Conservation (phyloP, 2,329 filamentous ascomycete genomes). For the Apiospora malaysiana region DNA sequence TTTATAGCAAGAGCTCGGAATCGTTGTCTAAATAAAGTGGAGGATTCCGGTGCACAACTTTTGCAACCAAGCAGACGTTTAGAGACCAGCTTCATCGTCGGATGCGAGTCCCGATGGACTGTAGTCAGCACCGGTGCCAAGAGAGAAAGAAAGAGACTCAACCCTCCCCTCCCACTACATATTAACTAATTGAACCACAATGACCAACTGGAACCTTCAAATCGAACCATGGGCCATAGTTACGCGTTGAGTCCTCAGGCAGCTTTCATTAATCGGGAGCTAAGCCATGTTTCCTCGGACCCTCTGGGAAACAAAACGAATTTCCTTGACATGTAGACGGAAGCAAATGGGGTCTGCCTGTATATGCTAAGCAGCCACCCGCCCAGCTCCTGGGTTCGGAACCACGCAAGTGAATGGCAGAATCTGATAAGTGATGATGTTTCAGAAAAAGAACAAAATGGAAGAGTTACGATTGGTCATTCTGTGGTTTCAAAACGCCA, state of each 20-base stretch:
- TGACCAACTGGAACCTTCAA: not conserved
- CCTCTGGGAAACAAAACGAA: not conserved
- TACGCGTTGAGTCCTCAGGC: not conserved
- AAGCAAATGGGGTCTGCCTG: not conserved
- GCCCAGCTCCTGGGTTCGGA: not conserved
- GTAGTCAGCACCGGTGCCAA: not conserved
- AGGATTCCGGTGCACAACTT: slow-evolving; percentile 22
- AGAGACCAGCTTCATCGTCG: slow-evolving; percentile 22
- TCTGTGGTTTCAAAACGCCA: not conserved
- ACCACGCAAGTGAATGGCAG: not conserved
- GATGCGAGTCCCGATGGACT: slow-evolving; percentile 24
- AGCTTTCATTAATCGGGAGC: not conserved
- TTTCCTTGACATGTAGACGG: not conserved
- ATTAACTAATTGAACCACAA: slow-evolving; percentile 13
- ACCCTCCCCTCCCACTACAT: slow-evolving; percentile 7
- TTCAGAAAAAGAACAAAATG: not conserved
- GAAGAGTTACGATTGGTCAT: not conserved
- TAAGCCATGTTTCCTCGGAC: not conserved
- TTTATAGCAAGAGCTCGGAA: slow-evolving; percentile 30
- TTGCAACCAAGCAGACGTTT: slow-evolving; percentile 26
- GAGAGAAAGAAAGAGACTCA: slow-evolving; percentile 1
- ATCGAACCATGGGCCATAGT: not conserved
- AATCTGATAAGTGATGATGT: slow-evolving; percentile 5
- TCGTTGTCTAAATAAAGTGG: slow-evolving; percentile 34
- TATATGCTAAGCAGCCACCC: not conserved